These are phyloP conservation scores for Terfezia claveryi DNA, from an alignment of 495 filamentous ascomycete species.

Conservation along the genomic window DNA sequence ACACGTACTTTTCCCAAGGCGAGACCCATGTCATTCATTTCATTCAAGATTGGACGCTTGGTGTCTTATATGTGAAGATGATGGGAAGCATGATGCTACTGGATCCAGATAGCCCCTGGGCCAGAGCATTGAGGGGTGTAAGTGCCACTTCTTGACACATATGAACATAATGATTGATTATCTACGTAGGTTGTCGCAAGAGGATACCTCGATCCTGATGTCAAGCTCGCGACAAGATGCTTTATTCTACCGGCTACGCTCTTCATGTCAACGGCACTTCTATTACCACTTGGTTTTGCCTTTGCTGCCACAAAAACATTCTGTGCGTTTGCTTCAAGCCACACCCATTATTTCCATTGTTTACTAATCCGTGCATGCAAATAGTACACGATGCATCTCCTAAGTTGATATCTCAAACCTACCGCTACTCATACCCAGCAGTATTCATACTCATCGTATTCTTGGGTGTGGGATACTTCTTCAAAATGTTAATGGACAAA, in stretches of 20 bases:
- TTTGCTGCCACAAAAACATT: constrained; percentile 25
- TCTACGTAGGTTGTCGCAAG: constrained; percentile 32
- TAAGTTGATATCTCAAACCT: constrained; percentile 20
- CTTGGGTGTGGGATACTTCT: constrained; percentile 20
- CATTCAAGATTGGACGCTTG: constrained; percentile 83
- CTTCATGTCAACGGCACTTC: constrained; percentile 35
- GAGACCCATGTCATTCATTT: constrained; percentile 60
- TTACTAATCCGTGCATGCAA: too few relatives aligned
- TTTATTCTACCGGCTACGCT: constrained; percentile 53
- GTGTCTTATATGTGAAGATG: constrained; percentile 78
- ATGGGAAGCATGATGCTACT: constrained; percentile 45
- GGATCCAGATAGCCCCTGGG: constrained; percentile 40
- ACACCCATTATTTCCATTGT: constrained; percentile 9
- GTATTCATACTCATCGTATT: constrained; percentile 28
- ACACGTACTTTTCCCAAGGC: constrained; percentile 44
- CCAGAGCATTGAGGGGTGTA: constrained; percentile 44
- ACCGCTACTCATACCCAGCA: constrained; percentile 52
- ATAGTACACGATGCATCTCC: constrained; percentile 6
- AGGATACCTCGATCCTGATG: constrained; percentile 66
- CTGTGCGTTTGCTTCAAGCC: constrained; percentile 6
- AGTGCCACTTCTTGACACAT: neutral
- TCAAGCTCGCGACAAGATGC: constrained; percentile 51
- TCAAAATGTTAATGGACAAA: constrained; percentile 33
- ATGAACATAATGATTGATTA: neutral
- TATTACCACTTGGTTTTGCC: constrained; percentile 33